Evolutionary conservation across 164 flowering plant genomes (phyloP).

Genomic region (Hamamelis virginiana): DNA sequence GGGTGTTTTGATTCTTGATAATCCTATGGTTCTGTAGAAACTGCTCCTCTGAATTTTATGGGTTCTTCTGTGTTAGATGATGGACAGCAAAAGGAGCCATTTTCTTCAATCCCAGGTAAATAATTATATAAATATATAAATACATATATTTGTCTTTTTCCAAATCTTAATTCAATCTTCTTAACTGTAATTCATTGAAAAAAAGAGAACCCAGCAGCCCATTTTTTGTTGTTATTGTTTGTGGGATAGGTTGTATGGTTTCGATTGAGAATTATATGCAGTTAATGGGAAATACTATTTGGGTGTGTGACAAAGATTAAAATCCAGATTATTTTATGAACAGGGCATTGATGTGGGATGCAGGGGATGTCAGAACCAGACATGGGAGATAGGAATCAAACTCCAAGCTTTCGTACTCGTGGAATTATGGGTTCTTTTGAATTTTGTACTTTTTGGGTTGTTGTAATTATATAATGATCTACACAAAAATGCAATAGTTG

Average conservation of each 20-base stretch:
- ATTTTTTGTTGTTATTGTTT: not conserved
- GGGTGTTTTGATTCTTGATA: not conserved
- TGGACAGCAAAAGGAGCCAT: constrained; percentile 18
- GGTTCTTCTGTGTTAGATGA: constrained; percentile 20
- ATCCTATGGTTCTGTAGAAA: not conserved
- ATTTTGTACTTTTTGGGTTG: not conserved
- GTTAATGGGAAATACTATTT: not conserved
- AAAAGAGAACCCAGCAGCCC: not conserved
- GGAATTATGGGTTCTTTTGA: not conserved
- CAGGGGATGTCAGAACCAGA: constrained; percentile 17
- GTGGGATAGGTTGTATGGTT: not conserved
- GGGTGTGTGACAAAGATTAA: not conserved
- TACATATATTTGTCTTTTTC: not conserved
- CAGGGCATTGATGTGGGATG: constrained; percentile 19
- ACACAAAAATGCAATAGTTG: constrained; percentile 23
- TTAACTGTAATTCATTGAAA: not conserved
- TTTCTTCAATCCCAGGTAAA: constrained; percentile 39
- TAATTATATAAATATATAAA: not conserved
- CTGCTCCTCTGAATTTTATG: constrained; percentile 11
- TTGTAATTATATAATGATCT: not conserved
- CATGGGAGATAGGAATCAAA: constrained; percentile 2
- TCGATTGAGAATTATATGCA: not conserved
- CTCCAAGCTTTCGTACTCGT: not conserved
- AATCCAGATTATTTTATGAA: constrained; percentile 3
- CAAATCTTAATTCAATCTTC: not conserved